Base-by-base conservation (phyloP, 202 grass and related monocot species). In the Schoenoplectus triqueter region DNA sequence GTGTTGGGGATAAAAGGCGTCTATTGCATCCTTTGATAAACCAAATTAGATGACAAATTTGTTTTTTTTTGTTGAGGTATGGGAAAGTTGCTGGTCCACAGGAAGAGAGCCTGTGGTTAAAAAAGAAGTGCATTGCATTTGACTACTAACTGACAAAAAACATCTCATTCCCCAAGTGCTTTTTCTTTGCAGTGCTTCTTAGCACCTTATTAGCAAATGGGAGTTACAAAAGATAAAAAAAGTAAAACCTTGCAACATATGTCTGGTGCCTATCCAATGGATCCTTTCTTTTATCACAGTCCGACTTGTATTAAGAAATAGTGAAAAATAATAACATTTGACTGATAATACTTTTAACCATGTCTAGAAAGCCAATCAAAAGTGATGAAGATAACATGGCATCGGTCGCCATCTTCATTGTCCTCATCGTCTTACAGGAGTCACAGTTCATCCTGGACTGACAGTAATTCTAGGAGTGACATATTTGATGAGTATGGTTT, bases 341-440 rank as follows among this genome's bases (percentile, higher is more conserved):
- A 42, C 54, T 78, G 74, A 78, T 31, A 8, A 78, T 60, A 6
- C 31, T 52, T 70, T 66, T 84, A 40, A 74, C 8, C 78, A 80
- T 31, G 31, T 71, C 63, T 91, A 97, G 95, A 97, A 87, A 97
- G 91, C 66, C 91, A 92, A 19, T 95, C 95, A 52, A 97, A 93
- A 69, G 89, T 95, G 69, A 92, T 95, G n/a, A 90, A 93, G 84
- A 97, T 97, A 73, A 91, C 91, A 49, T 97, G 95, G 95, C 92
- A 97, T 73, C 80, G 89, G 2, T 92, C 95, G 59, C 92, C 92
- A 4, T 97, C 92, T 18, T 97, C 95, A 0, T 67, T 93, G 2
- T 97, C 95, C 0, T 95, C 92, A 11, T 89, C 84, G 42, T 90
- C 95, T 7, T 91, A 91, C 84, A 86, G 89, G 60, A 89, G 89